Evolutionary conservation across 768 basidiomycete genomes (phyloP).

Genomic region (Agaricus subrufescens): DNA sequence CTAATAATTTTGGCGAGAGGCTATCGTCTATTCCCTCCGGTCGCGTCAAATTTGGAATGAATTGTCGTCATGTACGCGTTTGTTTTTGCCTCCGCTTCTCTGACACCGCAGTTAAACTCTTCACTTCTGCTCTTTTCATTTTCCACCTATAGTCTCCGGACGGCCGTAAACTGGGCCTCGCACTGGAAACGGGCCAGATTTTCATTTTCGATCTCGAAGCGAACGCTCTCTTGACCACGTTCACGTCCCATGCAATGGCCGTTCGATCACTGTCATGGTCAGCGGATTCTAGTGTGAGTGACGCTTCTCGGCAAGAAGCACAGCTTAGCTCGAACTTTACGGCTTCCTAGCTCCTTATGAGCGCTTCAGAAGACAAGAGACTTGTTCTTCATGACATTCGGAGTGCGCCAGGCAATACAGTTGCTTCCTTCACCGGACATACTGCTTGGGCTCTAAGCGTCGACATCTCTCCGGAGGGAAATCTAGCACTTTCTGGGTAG

Average conservation of each 20-base stretch:
- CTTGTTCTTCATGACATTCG: conserved; percentile 90
- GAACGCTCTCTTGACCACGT: conserved; percentile 59
- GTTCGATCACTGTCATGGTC: conserved; percentile 90
- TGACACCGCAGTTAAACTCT: neutral
- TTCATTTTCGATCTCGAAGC: conserved; percentile 81
- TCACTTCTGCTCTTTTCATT: neutral
- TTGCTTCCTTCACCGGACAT: conserved; percentile 84
- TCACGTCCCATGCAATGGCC: conserved; percentile 85
- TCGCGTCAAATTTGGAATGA: conserved; percentile 74
- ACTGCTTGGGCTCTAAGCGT: conserved; percentile 87
- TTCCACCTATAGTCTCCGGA: conserved; percentile 68
- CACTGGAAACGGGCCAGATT: conserved; percentile 85
- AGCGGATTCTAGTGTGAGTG: conserved; percentile 75
- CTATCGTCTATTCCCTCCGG: conserved; percentile 58
- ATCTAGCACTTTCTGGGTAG: conserved; percentile 78
- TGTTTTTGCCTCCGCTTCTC: neutral
- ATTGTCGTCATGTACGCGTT: conserved; percentile 56
- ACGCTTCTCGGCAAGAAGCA: conserved; percentile 3
- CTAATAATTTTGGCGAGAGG: conserved; percentile 63
- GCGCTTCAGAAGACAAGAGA: conserved; percentile 90
- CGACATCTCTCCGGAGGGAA: conserved; percentile 78
- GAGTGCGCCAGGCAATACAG: conserved; percentile 68
- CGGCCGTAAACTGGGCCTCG: conserved; percentile 74
- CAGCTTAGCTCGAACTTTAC: neutral
- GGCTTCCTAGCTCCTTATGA: conserved; percentile 64